Percentiles rank a stretch among this genome's conserved stretches.
phyloP scores from a whole-genome alignment of 176 grass and related monocot species.

The Musa itinerans region DNA sequence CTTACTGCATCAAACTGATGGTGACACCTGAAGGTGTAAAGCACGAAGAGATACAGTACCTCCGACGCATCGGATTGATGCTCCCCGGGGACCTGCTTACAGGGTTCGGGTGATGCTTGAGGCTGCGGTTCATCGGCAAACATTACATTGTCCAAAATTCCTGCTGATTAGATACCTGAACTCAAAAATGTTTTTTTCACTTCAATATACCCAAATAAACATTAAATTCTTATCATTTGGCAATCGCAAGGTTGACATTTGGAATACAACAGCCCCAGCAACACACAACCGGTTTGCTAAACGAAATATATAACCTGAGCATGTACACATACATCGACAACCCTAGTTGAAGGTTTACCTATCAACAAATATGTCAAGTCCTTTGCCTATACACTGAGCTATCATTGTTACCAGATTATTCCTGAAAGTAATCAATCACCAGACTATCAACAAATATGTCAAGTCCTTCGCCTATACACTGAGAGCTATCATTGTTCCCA shows the following conservation, averaged over 20 bases:
- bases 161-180: too few relatives aligned
- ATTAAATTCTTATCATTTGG: background rate
- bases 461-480: background rate
- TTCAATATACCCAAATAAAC: too few relatives aligned
- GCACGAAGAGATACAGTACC: too few relatives aligned
- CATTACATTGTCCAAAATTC: too few relatives aligned
- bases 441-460: too few relatives aligned
- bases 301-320: background rate
- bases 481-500: background rate
- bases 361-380: background rate
- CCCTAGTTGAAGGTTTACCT: background rate
- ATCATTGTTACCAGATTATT: background rate
- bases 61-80: too few relatives aligned
- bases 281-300: background rate
- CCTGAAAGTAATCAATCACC: background rate
- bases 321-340: background rate
- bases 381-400: background rate
- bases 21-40: too few relatives aligned
- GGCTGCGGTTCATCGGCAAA: too few relatives aligned
- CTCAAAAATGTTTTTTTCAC: too few relatives aligned
- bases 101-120: too few relatives aligned
- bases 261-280: background rate
- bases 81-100: too few relatives aligned
- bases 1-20: too few relatives aligned
- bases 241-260: background rate